phyloP scores from a whole-genome alignment of 2,329 filamentous ascomycete species.

The Neofusicoccum ribis region DNA sequence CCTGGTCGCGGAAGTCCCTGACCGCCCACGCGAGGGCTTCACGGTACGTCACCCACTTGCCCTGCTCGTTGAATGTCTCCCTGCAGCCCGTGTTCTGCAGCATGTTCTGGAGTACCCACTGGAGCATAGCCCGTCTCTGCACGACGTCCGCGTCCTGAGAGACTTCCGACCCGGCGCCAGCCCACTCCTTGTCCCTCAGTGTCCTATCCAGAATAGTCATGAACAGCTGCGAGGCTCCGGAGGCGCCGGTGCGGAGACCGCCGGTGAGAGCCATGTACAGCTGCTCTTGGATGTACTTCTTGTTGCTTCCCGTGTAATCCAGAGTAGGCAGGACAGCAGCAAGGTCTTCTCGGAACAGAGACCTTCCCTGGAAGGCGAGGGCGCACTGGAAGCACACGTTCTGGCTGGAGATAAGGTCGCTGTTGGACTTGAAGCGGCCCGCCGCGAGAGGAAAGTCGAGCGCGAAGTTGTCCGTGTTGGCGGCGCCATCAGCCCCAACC shows the following conservation, averaged over 20 bases:
- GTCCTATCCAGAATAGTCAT: slow-evolving; percentile 32
- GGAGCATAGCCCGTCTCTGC: slow-evolving; percentile 27
- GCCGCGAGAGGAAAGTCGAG: slow-evolving; percentile 37
- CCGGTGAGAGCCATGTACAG: slow-evolving; percentile 35
- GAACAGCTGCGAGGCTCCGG: slow-evolving; percentile 34
- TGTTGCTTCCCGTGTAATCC: slow-evolving; percentile 31
- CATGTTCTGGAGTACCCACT: slow-evolving; percentile 34
- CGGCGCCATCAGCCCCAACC: slow-evolving; percentile 24
- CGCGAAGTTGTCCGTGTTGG: slow-evolving; percentile 37
- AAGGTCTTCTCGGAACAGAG: slow-evolving; percentile 34
- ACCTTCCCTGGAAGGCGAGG: slow-evolving; percentile 26
- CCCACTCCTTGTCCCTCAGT: slow-evolving; percentile 32
- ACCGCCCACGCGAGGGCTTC: slow-evolving; percentile 31
- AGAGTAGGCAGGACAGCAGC: slow-evolving; percentile 32
- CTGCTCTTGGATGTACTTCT: slow-evolving; percentile 36
- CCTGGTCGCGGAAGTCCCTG: slow-evolving; percentile 28
- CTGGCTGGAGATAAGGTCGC: slow-evolving; percentile 34
- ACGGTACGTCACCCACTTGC: slow-evolving; percentile 32
- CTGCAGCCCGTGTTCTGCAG: slow-evolving; percentile 30
- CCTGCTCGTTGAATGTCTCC: slow-evolving; percentile 34
- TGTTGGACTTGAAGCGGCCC: slow-evolving; percentile 28
- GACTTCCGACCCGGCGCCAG: slow-evolving; percentile 22
- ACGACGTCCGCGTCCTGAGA: slow-evolving; percentile 22
- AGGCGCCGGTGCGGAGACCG: slow-evolving; percentile 31
- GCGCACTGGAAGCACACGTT: slow-evolving; percentile 39